Percentiles rank a stretch among this genome's conserved stretches.
Conservation (phyloP, 257 asterid species). For the Craterostigma plantagineum region DNA sequence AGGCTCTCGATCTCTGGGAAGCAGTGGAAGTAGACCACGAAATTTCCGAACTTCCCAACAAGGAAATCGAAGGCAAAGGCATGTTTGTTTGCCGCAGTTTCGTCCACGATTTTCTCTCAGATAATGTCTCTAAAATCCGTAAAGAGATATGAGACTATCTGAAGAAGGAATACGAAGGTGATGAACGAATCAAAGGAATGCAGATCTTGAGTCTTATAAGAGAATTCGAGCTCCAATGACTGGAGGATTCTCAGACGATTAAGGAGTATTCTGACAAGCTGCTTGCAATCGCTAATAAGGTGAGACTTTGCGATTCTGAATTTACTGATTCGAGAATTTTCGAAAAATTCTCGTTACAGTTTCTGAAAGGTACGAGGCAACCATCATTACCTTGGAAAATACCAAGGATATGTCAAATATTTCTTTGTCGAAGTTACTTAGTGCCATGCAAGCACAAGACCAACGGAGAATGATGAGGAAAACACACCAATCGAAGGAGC, state of each 20-base stretch:
- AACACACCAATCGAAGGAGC: background rate
- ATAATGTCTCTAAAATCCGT: slow-evolving; percentile 1
- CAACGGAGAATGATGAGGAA: slow-evolving; percentile 4
- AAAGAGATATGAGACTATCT: slow-evolving; percentile 1
- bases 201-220: background rate
- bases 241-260: background rate
- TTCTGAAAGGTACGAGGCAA: background rate
- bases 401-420: background rate
- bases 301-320: background rate
- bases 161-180: background rate
- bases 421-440: background rate
- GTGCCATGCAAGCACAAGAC: slow-evolving; percentile 12
- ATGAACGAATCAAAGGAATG: background rate
- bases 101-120: background rate
- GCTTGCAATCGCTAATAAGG: background rate
- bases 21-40: background rate
- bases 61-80: background rate
- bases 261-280: background rate
- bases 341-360: background rate
- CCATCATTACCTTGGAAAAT: background rate
- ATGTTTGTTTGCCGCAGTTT: background rate
- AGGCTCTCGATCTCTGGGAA: background rate
- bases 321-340: background rate
- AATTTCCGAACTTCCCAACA: background rate
- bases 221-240: background rate